These are phyloP conservation scores for Plasmodium falciparum DNA, from an alignment of 169 alveolate genomes.

Conservation along the genomic window DNA sequence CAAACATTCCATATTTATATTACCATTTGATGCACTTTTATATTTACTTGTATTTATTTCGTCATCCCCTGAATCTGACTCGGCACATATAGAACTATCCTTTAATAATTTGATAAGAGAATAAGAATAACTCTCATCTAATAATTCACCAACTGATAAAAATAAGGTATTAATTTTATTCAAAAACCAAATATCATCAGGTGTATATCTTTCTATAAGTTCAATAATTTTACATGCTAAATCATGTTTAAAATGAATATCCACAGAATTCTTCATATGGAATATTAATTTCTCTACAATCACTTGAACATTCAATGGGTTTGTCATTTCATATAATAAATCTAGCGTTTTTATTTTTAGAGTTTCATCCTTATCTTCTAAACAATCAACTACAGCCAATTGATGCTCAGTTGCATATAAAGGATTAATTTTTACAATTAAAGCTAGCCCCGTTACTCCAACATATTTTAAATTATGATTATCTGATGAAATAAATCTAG, in stretches of 20 bases:
- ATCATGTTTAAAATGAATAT: slow-evolving; percentile 72
- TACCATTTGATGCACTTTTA: background rate
- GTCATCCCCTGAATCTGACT: slow-evolving; percentile 60
- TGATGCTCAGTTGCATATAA: slow-evolving; percentile 92
- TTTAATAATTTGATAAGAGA: slow-evolving; percentile 60
- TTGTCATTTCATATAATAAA: slow-evolving; percentile 95
- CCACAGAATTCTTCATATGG: slow-evolving; percentile 64
- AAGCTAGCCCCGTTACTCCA: slow-evolving; percentile 93
- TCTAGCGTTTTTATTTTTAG: slow-evolving; percentile 93
- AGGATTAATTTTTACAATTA: slow-evolving; percentile 91
- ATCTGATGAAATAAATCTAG: slow-evolving; percentile 90
- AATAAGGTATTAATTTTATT: slow-evolving; percentile 56
- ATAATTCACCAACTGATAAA: slow-evolving; percentile 72
- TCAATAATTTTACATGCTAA: slow-evolving; percentile 70
- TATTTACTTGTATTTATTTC: slow-evolving; percentile 11
- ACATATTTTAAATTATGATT: slow-evolving; percentile 93
- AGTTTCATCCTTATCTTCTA: slow-evolving; percentile 96
- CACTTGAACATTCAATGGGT: slow-evolving; percentile 92
- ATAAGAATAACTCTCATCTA: slow-evolving; percentile 69
- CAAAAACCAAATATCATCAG: slow-evolving; percentile 72
- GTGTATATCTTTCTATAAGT: slow-evolving; percentile 71
- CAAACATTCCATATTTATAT: slow-evolving; percentile 14
- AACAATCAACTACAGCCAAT: slow-evolving; percentile 92
- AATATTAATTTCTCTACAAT: slow-evolving; percentile 92
- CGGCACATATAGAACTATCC: slow-evolving; percentile 49